A percentile compares a stretch with the other conserved stretches of the same genome.
Evolutionary conservation across 176 grass and related monocot species (phyloP).

Genomic region (Olyra latifolia): DNA sequence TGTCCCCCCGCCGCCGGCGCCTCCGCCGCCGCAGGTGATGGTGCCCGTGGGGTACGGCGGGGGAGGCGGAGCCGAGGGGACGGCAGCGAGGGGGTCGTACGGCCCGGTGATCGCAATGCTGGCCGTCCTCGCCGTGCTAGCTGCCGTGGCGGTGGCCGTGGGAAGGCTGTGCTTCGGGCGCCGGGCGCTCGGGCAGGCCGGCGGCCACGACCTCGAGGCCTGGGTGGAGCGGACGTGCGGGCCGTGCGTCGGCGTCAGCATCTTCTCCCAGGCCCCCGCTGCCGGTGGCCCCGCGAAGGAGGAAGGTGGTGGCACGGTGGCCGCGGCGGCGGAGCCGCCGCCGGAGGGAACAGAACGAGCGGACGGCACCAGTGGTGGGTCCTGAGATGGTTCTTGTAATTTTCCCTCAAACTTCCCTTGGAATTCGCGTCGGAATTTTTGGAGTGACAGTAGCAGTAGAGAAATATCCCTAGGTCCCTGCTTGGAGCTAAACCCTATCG

Average conservation of each 20-base stretch:
- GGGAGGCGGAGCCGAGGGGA: neutral
- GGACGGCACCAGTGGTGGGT: neutral
- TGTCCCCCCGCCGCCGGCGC: constrained; percentile 4
- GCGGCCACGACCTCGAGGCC: constrained; percentile 50
- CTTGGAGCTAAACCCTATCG: neutral
- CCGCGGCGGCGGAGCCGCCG: neutral
- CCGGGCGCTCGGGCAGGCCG: constrained; percentile 33
- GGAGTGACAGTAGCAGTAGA: neutral
- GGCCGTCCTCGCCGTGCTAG: constrained; percentile 55
- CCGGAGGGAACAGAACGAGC: neutral
- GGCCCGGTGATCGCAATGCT: constrained; percentile 74
- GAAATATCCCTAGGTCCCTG: neutral
- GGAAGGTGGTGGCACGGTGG: neutral
- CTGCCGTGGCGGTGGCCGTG: constrained; percentile 48
- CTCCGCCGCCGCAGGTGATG: constrained; percentile 27
- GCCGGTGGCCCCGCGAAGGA: neutral
- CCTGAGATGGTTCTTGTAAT: neutral
- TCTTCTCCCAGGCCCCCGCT: neutral
- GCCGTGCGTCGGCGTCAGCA: constrained; percentile 49
- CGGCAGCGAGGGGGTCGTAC: constrained; percentile 39
- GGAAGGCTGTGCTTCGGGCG: constrained; percentile 65
- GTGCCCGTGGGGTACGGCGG: constrained; percentile 28
- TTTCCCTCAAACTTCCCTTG: neutral
- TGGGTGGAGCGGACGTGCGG: constrained; percentile 68
- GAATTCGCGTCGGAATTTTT: neutral